Conservation (phyloP, 257 asterid genomes). For the Scutellaria barbata region DNA sequence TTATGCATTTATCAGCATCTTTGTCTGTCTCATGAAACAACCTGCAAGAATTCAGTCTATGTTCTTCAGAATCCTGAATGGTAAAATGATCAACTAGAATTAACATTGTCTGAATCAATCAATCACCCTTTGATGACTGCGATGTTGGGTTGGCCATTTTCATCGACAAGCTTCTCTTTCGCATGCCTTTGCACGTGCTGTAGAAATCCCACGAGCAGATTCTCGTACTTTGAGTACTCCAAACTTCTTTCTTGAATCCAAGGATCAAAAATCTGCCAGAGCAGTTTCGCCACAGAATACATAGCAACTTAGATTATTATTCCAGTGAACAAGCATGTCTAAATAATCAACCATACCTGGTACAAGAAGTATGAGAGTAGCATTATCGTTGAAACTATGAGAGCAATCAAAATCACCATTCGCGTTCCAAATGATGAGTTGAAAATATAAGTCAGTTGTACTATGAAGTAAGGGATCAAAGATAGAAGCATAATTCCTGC, state of each 20-base stretch:
- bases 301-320: neutral
- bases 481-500: constrained; percentile 63
- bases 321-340: neutral
- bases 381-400: constrained; percentile 43
- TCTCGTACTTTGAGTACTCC: constrained; percentile 54
- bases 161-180: constrained; percentile 46
- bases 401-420: constrained; percentile 47
- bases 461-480: constrained; percentile 52
- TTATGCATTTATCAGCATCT: constrained; percentile 46
- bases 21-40: constrained; percentile 42
- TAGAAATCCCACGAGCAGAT: constrained; percentile 49
- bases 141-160: constrained; percentile 48
- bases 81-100: neutral
- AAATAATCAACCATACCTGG: constrained; percentile 41
- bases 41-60: constrained; percentile 31
- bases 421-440: constrained; percentile 30
- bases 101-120: neutral
- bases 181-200: constrained; percentile 54
- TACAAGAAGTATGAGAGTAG: constrained; percentile 50
- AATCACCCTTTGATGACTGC: constrained; percentile 47
- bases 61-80: neutral
- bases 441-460: constrained; percentile 39
- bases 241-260: constrained; percentile 64
- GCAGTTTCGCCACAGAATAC: neutral
- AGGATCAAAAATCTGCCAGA: constrained; percentile 48